phyloP scores from a whole-genome alignment of 495 filamentous ascomycete species.

The Hyaloscypha finlandica region DNA sequence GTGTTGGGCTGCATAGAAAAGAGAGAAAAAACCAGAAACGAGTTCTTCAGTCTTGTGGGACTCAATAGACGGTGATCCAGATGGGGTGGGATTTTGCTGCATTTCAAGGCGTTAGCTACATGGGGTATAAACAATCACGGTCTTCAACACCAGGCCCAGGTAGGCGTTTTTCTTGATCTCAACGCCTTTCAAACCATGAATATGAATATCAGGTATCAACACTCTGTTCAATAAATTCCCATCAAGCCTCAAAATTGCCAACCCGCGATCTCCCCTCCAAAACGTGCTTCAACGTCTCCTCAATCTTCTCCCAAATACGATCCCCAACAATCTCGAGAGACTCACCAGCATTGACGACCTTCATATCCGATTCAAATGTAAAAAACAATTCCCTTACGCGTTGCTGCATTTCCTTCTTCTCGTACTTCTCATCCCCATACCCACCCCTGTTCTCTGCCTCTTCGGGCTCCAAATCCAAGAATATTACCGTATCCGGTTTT shows the following conservation, averaged over 20 bases:
- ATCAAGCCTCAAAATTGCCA: constrained; percentile 8
- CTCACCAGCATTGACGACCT: constrained; percentile 54
- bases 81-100: constrained; percentile 10
- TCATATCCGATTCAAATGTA: constrained; percentile 48
- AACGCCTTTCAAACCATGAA: constrained; percentile 30
- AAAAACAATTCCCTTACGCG: constrained; percentile 76
- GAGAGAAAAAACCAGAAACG: constrained; percentile 89
- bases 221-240: not conserved
- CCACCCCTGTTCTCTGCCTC: constrained; percentile 76
- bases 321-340: constrained; percentile 52
- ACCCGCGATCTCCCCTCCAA: not conserved
- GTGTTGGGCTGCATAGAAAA: constrained; percentile 93
- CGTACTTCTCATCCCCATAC: constrained; percentile 87
- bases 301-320: constrained; percentile 44
- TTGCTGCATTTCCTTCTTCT: constrained; percentile 79
- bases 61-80: constrained; percentile 56
- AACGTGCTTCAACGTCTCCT: constrained; percentile 4
- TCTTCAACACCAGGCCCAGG: constrained; percentile 34
- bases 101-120: constrained; percentile 16
- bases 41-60: constrained; percentile 79
- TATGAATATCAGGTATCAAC: not conserved
- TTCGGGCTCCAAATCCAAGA: constrained; percentile 75
- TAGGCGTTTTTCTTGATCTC: constrained; percentile 30
- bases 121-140: constrained; percentile 17
- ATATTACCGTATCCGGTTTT: constrained; percentile 82